Evolutionary conservation across 164 flowering plant species (phyloP).

Genomic region (Nelumbo lutea): DNA sequence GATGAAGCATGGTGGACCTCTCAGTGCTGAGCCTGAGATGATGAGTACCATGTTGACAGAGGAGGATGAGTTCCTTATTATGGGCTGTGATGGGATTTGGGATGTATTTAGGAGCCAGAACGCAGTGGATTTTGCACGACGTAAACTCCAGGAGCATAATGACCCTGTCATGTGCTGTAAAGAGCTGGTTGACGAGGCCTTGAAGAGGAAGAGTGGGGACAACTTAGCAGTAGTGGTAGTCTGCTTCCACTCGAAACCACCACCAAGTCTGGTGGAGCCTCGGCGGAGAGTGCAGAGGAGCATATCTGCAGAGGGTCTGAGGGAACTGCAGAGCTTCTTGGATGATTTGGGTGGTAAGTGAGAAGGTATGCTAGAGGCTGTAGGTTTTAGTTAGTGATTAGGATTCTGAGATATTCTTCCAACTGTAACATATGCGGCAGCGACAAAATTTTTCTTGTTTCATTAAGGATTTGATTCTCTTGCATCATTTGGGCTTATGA

Average conservation of each 20-base stretch:
- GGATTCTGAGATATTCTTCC: slow-evolving; percentile 29
- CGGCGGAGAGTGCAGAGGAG: slow-evolving; percentile 74
- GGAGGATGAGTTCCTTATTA: slow-evolving; percentile 89
- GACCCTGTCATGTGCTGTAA: slow-evolving; percentile 67
- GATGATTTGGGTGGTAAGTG: slow-evolving; percentile 46
- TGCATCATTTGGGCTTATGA: background rate
- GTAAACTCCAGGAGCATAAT: slow-evolving; percentile 85
- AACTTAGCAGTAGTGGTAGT: slow-evolving; percentile 78
- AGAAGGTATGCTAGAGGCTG: slow-evolving; percentile 16
- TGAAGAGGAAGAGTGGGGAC: slow-evolving; percentile 81
- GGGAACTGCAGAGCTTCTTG: slow-evolving; percentile 81
- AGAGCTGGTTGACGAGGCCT: slow-evolving; percentile 80
- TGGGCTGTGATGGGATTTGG: slow-evolving; percentile 98
- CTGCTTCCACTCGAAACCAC: slow-evolving; percentile 71
- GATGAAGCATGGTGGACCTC: slow-evolving; percentile 78
- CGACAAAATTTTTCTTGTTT: slow-evolving; percentile 7
- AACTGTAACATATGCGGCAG: slow-evolving; percentile 84
- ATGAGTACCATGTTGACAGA: slow-evolving; percentile 52
- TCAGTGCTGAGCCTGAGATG: slow-evolving; percentile 89
- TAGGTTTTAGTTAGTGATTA: slow-evolving; percentile 9
- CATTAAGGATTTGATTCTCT: slow-evolving; percentile 5
- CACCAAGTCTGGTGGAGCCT: slow-evolving; percentile 72
- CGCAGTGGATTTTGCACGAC: slow-evolving; percentile 89
- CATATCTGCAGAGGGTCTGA: slow-evolving; percentile 85
- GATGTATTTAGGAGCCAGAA: slow-evolving; percentile 92